These are phyloP conservation scores for Bretschneidera sinensis DNA, from an alignment of 345 rosid genomes.

Conservation along the genomic window DNA sequence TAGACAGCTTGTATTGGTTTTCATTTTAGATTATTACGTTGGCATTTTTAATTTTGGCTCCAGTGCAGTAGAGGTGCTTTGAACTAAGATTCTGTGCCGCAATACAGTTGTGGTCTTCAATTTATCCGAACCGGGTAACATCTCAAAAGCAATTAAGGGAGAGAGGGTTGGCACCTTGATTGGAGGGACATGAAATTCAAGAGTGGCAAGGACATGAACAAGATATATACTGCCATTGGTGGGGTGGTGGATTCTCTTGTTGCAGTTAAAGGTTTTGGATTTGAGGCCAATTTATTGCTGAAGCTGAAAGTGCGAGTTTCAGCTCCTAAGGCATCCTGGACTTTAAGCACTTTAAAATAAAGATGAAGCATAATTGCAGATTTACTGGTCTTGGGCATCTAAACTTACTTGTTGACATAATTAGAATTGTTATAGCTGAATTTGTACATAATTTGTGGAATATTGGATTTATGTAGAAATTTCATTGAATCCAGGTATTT, in stretches of 20 bases:
- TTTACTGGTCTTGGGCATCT: not conserved
- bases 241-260: not conserved
- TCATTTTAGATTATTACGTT: not conserved
- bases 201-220: slow-evolving; percentile 28
- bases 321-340: slow-evolving; percentile 3
- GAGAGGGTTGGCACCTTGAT: slow-evolving; percentile 86
- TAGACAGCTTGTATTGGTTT: not conserved
- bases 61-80: not conserved
- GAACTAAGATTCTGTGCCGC: slow-evolving; percentile 7
- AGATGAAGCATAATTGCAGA: not conserved
- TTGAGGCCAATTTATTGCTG: not conserved
- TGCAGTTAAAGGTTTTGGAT: not conserved
- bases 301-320: not conserved
- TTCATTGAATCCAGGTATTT: too few species aligned
- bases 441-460: not conserved
- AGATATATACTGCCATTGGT: not conserved
- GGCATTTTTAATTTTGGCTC: not conserved
- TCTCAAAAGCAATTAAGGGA: slow-evolving; percentile 79
- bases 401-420: not conserved
- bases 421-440: not conserved
- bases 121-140: slow-evolving; percentile 75
- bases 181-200: slow-evolving; percentile 51
- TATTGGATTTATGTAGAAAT: too few species aligned
- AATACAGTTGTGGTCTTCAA: slow-evolving; percentile 86
- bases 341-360: not conserved